A percentile compares a stretch with the other conserved stretches of the same genome.
Evolutionary conservation across 495 filamentous ascomycete species (phyloP).

Genomic region (Penicillium mononematosum): DNA sequence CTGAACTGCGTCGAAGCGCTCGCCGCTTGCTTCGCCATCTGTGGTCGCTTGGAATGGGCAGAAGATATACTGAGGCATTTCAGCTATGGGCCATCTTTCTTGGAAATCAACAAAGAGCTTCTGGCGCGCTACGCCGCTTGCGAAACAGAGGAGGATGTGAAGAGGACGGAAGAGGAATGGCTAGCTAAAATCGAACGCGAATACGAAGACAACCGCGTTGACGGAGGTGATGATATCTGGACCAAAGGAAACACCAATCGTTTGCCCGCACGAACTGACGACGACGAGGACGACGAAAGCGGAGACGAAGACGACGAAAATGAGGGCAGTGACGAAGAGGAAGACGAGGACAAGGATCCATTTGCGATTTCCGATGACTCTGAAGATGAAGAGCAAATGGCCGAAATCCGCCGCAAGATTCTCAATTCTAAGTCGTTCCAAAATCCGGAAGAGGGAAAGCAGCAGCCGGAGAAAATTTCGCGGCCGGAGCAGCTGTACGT

Average conservation of each 20-base stretch:
- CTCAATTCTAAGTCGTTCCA: slow-evolving; percentile 83
- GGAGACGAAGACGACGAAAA: slow-evolving; percentile 51
- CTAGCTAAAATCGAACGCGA: slow-evolving; percentile 85
- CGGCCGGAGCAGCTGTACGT: slow-evolving; percentile 45
- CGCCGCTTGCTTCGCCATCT: slow-evolving; percentile 89
- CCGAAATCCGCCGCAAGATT: slow-evolving; percentile 79
- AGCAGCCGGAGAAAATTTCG: slow-evolving; percentile 55
- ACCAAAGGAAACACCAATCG: slow-evolving; percentile 83
- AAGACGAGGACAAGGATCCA: slow-evolving; percentile 57
- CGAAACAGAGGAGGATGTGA: slow-evolving; percentile 79
- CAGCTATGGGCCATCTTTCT: slow-evolving; percentile 80
- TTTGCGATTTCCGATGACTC: slow-evolving; percentile 75
- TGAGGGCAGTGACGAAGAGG: slow-evolving; percentile 49
- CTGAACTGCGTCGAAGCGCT: slow-evolving; percentile 95
- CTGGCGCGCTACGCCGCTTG: slow-evolving; percentile 85
- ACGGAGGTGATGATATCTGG: slow-evolving; percentile 68
- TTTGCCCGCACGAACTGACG: slow-evolving; percentile 47
- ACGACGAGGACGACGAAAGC: slow-evolving; percentile 53
- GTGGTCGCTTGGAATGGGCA: slow-evolving; percentile 89
- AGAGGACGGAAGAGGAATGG: slow-evolving; percentile 81
- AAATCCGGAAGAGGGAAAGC: slow-evolving; percentile 55
- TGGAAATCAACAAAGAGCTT: slow-evolving; percentile 81
- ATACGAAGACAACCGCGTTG: slow-evolving; percentile 74
- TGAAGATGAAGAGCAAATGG: slow-evolving; percentile 86
- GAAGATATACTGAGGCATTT: slow-evolving; percentile 77